Base-by-base conservation (phyloP, 2,329 filamentous ascomycete species). In the Botrytis galanthina region DNA sequence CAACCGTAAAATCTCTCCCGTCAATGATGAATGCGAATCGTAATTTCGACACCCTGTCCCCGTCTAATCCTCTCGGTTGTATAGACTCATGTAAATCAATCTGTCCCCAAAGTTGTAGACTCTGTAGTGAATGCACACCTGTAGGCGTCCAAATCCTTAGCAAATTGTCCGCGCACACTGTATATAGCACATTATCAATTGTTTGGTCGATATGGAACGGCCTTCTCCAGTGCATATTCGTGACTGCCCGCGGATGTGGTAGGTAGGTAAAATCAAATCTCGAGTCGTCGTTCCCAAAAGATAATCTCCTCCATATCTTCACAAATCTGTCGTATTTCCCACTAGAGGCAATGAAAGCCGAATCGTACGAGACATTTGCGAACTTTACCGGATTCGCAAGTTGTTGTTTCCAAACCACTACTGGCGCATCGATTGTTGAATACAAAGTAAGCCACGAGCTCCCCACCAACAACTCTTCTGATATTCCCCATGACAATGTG, bases 251-350 rank as follows among this genome's bases (percentile, higher is more conserved):
- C 1, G 94, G 93, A 81, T 99, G 96, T n/a, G 90, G 86, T 2
- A 99, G 89, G 82, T 98, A 98, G 42, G 91, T 91, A 78, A 97
- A 91, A 79, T 98, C 95, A 82, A 98, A 98, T 73, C 92, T 88
- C 57, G 94, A 92, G 77, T 97, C 92, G 73, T 94, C 91, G 0
- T 90, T 88, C 22, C 94, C 94, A 80, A 95, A 98, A 14, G 92
- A 92, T 37, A 97, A 85, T 71, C 95, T 89, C 76, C 94, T 90
- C 96, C 97, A 99, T 78, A 98, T 88, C 83, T 99, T 98, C 77
- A 97, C 90, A 32, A 98, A 84, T 70, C 91, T 88, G 82, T 98
- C 96, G 80, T 93, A 89, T 68, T 87, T 85, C 60, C 94, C 92
- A 20, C 92, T 88, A 1, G 93, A 95, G 29, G 94, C 95, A 71